Conservation (phyloP, 2,329 filamentous ascomycete genomes). For the Colletotrichum theobromicola region DNA sequence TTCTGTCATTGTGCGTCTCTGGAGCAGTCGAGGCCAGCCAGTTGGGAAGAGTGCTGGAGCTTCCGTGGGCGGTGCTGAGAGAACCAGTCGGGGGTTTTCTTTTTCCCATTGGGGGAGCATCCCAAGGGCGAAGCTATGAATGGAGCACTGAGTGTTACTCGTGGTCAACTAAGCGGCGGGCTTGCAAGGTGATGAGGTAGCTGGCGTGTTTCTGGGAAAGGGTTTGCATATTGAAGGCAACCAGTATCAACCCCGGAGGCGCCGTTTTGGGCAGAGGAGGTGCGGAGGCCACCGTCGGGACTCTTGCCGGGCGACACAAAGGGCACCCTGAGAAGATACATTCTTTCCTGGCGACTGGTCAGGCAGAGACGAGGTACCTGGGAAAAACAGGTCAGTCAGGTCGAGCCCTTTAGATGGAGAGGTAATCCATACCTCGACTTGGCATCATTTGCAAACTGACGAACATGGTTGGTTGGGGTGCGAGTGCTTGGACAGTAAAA, state of each 20-base stretch:
- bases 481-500: constrained; percentile 17
- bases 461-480: neutral
- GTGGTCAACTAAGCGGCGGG: neutral
- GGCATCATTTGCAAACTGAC: neutral
- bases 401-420: neutral
- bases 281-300: constrained; percentile 1
- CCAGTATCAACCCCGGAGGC: constrained; percentile 14
- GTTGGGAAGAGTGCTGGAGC: neutral
- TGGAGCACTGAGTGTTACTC: neutral
- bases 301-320: neutral
- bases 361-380: neutral
- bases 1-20: neutral
- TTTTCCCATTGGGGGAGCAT: neutral
- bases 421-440: neutral
- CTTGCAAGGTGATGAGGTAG: constrained; percentile 8
- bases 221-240: constrained; percentile 3
- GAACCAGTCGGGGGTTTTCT: constrained; percentile 3
- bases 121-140: neutral
- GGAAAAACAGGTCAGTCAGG: neutral
- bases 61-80: neutral
- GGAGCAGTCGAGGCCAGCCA: neutral
- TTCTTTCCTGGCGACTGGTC: neutral
- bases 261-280: neutral
- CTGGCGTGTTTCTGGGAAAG: constrained; percentile 13
- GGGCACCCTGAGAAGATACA: neutral